phyloP scores from a whole-genome alignment of 1,139 yeast species.

The Debaryomyces robertsiae region DNA sequence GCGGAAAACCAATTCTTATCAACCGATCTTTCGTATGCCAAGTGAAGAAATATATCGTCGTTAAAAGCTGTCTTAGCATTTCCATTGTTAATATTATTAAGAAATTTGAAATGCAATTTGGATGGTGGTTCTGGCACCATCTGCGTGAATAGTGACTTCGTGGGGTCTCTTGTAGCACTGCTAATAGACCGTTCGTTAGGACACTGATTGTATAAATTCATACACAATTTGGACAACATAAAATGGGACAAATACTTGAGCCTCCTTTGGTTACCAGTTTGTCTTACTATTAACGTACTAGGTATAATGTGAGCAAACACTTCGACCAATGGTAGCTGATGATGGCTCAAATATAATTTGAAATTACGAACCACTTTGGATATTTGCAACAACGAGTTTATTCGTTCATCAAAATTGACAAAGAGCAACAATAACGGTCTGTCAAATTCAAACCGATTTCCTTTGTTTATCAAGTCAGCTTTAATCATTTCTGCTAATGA shows the following conservation, averaged over 20 bases:
- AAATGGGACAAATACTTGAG: conserved; percentile 52
- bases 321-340: conserved; percentile 45
- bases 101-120: conserved; percentile 54
- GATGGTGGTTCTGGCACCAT: conserved; percentile 51
- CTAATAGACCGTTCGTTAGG: conserved; percentile 28
- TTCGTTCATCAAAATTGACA: conserved; percentile 46
- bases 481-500: conserved; percentile 39
- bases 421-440: conserved; percentile 51
- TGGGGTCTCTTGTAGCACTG: conserved; percentile 14
- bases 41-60: conserved; percentile 79
- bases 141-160: conserved; percentile 36
- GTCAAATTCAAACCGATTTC: conserved; percentile 45
- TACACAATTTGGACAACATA: conserved; percentile 52
- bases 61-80: conserved; percentile 24
- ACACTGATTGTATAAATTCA: conserved; percentile 65
- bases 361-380: conserved; percentile 53
- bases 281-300: conserved; percentile 47
- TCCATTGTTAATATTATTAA: conserved; percentile 28
- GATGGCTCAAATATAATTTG: conserved; percentile 39
- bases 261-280: conserved; percentile 35
- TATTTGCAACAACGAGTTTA: conserved; percentile 51
- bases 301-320: conserved; percentile 63
- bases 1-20: conserved; percentile 86
- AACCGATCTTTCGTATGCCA: conserved; percentile 80
- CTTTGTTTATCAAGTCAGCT: conserved; percentile 44